Percentiles rank a stretch among this genome's conserved stretches.
phyloP scores from a whole-genome alignment of 2,329 filamentous ascomycete species.

The Trichoderma pleuroti region DNA sequence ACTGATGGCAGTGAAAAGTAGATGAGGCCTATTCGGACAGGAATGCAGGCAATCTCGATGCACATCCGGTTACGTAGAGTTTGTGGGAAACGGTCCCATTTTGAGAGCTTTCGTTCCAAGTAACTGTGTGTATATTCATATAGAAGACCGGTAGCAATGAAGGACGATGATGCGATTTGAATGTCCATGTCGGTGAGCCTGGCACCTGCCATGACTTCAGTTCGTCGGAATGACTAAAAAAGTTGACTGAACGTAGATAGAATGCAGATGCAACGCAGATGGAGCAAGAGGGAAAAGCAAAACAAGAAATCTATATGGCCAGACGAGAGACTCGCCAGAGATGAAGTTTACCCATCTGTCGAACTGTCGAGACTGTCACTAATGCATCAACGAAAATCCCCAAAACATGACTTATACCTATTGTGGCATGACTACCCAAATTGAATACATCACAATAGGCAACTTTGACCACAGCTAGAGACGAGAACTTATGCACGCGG shows the following conservation, averaged over 20 bases:
- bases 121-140: neutral
- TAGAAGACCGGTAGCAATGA: neutral
- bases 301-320: neutral
- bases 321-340: neutral
- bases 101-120: neutral
- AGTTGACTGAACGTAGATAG: neutral
- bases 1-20: neutral
- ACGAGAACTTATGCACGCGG: neutral
- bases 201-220: neutral
- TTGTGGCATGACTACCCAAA: neutral
- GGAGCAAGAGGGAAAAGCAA: neutral
- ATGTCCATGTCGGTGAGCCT: neutral
- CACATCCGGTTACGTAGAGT: constrained; percentile 1
- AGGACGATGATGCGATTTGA: neutral
- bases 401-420: neutral
- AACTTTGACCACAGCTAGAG: neutral
- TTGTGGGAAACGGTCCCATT: neutral
- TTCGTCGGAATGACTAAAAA: neutral
- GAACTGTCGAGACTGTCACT: neutral
- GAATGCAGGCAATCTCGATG: neutral
- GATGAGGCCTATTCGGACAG: neutral
- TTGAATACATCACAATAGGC: neutral
- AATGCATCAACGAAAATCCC: neutral
- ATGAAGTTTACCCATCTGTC: neutral
- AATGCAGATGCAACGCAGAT: neutral